A percentile compares a stretch with the other conserved stretches of the same genome.
phyloP scores from a whole-genome alignment of 768 basidiomycete genomes.

The Hygrocybe coccinea region DNA sequence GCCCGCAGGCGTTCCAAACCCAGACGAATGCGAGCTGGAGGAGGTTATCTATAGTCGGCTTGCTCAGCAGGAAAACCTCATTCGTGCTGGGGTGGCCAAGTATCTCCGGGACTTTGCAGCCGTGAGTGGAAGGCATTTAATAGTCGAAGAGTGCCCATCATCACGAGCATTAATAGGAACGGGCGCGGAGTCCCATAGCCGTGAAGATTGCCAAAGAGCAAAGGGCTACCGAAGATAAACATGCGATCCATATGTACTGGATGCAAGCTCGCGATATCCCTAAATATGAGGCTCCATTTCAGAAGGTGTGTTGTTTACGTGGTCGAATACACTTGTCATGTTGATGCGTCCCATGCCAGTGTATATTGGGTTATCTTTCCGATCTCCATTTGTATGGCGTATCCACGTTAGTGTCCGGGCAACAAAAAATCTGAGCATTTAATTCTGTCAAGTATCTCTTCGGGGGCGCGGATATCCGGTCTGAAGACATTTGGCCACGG shows the following conservation, averaged over 20 bases:
- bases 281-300: slow-evolving; percentile 64
- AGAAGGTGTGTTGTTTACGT: slow-evolving; percentile 49
- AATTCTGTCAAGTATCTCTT: slow-evolving; percentile 50
- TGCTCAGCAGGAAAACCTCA: slow-evolving; percentile 30
- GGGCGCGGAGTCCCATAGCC: slow-evolving; percentile 62
- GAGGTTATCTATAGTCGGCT: slow-evolving; percentile 28
- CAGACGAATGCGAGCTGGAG: slow-evolving; percentile 61
- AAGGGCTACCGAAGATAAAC: slow-evolving; percentile 41
- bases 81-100: slow-evolving; percentile 31
- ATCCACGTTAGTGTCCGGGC: slow-evolving; percentile 4
- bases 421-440: slow-evolving; percentile 7
- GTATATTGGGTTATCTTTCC: slow-evolving; percentile 74
- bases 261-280: slow-evolving; percentile 70
- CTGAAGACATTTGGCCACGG: slow-evolving; percentile 47
- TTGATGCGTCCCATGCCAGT: slow-evolving; percentile 38
- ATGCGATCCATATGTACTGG: slow-evolving; percentile 62
- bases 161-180: slow-evolving; percentile 44
- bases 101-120: slow-evolving; percentile 15
- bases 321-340: slow-evolving; percentile 2
- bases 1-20: slow-evolving; percentile 48
- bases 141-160: background rate
- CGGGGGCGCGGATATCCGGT: slow-evolving; percentile 50
- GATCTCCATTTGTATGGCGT: slow-evolving; percentile 74
- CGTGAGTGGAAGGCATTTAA: background rate
- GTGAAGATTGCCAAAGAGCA: slow-evolving; percentile 51